These are phyloP conservation scores for Monsonia emarginata DNA, from an alignment of 441 rosid genomes.

Conservation along the genomic window DNA sequence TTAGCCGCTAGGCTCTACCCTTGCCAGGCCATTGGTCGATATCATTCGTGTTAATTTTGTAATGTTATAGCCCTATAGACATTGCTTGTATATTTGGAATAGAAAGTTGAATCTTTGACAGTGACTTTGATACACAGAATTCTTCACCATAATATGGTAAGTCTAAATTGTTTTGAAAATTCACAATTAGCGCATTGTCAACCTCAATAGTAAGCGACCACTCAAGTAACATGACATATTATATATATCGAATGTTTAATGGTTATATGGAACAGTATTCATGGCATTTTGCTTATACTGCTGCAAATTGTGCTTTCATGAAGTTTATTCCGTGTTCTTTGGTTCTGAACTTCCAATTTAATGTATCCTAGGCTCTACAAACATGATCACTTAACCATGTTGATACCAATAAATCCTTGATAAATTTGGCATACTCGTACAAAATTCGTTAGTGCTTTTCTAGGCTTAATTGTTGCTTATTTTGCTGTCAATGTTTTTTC, in stretches of 20 bases:
- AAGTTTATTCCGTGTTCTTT: background rate
- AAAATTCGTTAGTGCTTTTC: background rate
- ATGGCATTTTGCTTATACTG: background rate
- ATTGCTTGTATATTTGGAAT: background rate
- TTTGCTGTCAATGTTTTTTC: slow-evolving; percentile 9
- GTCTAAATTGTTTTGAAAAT: background rate
- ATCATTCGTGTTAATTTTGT: background rate
- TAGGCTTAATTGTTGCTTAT: background rate
- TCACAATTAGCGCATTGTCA: no score
- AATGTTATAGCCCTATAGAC: background rate
- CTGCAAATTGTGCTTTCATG: background rate
- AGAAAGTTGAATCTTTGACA: background rate
- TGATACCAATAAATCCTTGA: background rate
- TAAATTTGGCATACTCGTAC: background rate
- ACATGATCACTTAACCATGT: background rate
- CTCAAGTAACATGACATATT: background rate
- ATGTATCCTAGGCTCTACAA: background rate
- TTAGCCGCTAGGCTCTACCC: no score
- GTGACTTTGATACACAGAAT: background rate
- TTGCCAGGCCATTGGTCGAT: background rate
- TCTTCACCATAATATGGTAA: background rate
- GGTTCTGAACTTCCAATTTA: background rate
- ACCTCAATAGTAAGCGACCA: background rate
- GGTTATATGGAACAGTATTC: background rate
- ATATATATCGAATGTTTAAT: background rate